A percentile compares a stretch with the other conserved stretches of the same genome.
Conservation (phyloP, 352 stramenopile genomes). For the Phytopythium delawarense region DNA sequence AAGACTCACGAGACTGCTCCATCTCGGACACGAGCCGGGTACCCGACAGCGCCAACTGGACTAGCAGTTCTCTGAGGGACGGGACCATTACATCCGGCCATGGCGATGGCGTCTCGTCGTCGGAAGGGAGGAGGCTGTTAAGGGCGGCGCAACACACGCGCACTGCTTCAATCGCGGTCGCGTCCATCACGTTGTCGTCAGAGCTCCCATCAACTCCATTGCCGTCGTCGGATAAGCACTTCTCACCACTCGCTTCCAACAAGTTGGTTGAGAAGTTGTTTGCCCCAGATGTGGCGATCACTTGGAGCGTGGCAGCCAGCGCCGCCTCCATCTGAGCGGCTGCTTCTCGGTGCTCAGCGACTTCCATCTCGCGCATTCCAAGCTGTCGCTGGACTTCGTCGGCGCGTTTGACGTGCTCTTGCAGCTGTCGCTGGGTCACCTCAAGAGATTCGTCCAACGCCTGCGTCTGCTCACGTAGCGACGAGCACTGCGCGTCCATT, state of each 20-base stretch:
- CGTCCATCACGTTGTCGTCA: conserved; percentile 12
- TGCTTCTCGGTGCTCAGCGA: not conserved
- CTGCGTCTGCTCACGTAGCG: not conserved
- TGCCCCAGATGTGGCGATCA: not conserved
- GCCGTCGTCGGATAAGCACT: not conserved
- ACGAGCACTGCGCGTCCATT: conserved; percentile 8
- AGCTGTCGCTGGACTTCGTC: not conserved
- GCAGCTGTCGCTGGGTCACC: not conserved
- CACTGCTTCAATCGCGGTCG: conserved; percentile 11
- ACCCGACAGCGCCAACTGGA: conserved; percentile 1
- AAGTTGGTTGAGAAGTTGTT: not conserved
- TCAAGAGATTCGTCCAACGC: not conserved
- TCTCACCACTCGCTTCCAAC: not conserved
- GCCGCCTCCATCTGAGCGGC: not conserved
- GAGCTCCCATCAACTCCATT: not conserved
- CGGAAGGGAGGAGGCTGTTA: conserved; percentile 7
- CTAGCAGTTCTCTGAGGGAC: conserved; percentile 8
- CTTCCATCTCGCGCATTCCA: not conserved
- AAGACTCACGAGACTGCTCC: conserved; percentile 20
- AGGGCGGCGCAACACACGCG: conserved; percentile 19
- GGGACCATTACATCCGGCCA: not conserved
- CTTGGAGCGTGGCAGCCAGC: not conserved
- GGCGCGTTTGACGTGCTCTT: not conserved
- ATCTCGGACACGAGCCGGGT: conserved; percentile 6
- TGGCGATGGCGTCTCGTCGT: conserved; percentile 4